Evolutionary conservation across 805 yeast genomes (phyloP).

Genomic region (Priceomyces haplophilus): DNA sequence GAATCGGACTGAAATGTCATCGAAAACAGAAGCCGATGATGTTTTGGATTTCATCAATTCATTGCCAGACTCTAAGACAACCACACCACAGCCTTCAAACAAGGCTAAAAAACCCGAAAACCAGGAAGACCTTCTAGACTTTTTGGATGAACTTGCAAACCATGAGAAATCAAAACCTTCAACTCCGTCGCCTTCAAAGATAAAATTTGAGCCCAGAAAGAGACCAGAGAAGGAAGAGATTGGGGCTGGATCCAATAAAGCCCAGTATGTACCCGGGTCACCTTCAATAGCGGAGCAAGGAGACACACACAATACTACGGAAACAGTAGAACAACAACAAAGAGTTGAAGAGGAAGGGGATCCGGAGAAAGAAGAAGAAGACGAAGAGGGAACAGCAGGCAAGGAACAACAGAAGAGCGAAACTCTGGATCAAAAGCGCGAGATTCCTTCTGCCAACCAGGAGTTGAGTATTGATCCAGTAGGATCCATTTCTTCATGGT

Average conservation of each 20-base stretch:
- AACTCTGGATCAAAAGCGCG: not conserved
- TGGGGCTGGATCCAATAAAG: not conserved
- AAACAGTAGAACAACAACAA: constrained; percentile 11
- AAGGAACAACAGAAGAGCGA: constrained; percentile 13
- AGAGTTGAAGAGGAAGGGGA: constrained; percentile 6
- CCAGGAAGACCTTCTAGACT: constrained; percentile 53
- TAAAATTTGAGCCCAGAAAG: constrained; percentile 36
- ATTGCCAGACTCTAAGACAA: constrained; percentile 58
- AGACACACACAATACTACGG: constrained; percentile 5
- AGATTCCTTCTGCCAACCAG: constrained; percentile 7
- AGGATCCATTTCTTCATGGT: constrained; percentile 67
- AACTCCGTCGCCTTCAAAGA: constrained; percentile 14
- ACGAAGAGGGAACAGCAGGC: no score
- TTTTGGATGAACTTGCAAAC: constrained; percentile 68
- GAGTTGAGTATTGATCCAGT: constrained; percentile 53
- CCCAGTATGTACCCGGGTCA: constrained; percentile 1
- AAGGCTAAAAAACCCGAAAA: constrained; percentile 28
- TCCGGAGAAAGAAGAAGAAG: constrained; percentile 17
- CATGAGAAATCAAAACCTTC: constrained; percentile 41
- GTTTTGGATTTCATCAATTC: constrained; percentile 79
- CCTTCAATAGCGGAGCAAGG: not conserved
- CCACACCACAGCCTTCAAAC: constrained; percentile 27
- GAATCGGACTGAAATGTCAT: constrained; percentile 8
- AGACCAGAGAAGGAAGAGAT: constrained; percentile 16
- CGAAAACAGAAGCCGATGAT: constrained; percentile 57